Evolutionary conservation across 164 flowering plant species (phyloP).

Genomic region (Vitis rupestris): DNA sequence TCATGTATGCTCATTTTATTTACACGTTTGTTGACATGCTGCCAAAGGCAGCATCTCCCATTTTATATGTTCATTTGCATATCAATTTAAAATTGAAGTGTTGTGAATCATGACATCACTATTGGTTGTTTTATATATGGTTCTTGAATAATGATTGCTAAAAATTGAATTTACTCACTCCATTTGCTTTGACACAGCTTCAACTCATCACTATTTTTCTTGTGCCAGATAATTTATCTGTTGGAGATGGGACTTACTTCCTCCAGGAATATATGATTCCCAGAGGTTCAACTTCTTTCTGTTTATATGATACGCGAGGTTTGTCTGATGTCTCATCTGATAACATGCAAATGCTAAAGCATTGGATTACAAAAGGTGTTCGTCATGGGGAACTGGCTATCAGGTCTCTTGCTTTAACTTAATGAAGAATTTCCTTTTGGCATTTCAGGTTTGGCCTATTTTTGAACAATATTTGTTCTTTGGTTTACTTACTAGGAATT

Average conservation of each 20-base stretch:
- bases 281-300: conserved; percentile 58
- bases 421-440: neutral
- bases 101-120: neutral
- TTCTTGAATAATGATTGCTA: too few species aligned
- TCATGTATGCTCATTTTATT: conserved; percentile 41
- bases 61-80: too few species aligned
- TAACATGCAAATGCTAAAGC: conserved; percentile 40
- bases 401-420: conserved; percentile 38
- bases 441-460: neutral
- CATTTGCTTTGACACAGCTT: too few species aligned
- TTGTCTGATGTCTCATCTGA: conserved; percentile 48
- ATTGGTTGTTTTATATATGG: neutral
- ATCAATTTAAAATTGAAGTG: too few species aligned
- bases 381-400: conserved; percentile 54
- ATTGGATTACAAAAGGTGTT: conserved; percentile 76
- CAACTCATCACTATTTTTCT: neutral
- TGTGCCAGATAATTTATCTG: conserved; percentile 47
- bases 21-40: too few species aligned
- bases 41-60: too few species aligned
- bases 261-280: conserved; percentile 75
- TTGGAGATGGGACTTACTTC: conserved; percentile 67
- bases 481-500: conserved; percentile 37
- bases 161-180: too few species aligned
- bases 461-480: neutral
- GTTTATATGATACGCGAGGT: conserved; percentile 77